Evolutionary conservation across 768 basidiomycete genomes (phyloP).

Genomic region (Serendipita sp.): DNA sequence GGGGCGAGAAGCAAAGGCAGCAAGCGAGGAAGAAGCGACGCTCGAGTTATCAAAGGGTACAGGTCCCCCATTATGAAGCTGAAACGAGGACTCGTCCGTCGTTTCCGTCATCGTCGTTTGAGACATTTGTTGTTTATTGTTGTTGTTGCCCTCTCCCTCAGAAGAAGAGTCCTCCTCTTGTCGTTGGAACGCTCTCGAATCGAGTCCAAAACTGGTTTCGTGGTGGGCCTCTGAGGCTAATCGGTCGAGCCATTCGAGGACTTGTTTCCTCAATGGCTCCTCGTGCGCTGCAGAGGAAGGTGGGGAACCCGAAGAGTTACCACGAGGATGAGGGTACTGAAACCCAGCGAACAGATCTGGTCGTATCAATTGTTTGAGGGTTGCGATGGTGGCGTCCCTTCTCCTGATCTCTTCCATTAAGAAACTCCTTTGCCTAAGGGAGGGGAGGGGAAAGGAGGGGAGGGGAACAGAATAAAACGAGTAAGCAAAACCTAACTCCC

Average conservation of each 20-base stretch:
- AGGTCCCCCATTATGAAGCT: not conserved
- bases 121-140: not conserved
- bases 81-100: not conserved
- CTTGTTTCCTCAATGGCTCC: not conserved
- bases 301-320: not conserved
- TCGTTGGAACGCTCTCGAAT: too few relatives aligned
- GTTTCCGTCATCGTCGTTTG: not conserved
- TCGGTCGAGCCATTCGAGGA: conserved; percentile 3
- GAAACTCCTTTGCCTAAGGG: not conserved
- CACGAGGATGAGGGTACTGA: not conserved
- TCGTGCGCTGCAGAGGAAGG: not conserved
- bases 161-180: not conserved
- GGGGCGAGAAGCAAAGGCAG: too few relatives aligned
- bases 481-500: too few relatives aligned
- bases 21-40: too few relatives aligned
- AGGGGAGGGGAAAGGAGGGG: not conserved
- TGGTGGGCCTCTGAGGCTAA: too few relatives aligned
- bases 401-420: not conserved
- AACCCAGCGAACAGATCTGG: not conserved
- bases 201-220: too few relatives aligned
- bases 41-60: too few relatives aligned
- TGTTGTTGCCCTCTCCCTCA: not conserved
- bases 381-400: not conserved
- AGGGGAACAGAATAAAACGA: not conserved
- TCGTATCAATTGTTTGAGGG: not conserved